These are phyloP conservation scores for Salvia hispanica DNA, from an alignment of 257 asterid genomes.

Conservation along the genomic window DNA sequence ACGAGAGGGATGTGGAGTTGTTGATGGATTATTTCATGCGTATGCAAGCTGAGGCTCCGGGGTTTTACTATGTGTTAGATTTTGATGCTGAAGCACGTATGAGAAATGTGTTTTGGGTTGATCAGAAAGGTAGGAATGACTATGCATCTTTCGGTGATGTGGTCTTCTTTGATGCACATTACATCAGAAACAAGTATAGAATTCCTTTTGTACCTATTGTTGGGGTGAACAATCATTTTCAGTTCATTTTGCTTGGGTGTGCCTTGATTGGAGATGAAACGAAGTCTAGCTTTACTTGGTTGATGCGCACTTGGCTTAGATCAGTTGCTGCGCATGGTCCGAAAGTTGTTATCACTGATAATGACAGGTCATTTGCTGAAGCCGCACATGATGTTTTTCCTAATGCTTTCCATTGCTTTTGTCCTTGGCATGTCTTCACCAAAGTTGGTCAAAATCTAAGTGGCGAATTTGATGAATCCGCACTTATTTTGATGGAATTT, in stretches of 20 bases:
- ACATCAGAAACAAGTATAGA: constrained; percentile 40
- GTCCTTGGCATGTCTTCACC: constrained; percentile 43
- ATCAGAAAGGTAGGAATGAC: constrained; percentile 45
- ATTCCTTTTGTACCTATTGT: constrained; percentile 49
- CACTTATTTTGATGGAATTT: constrained; percentile 34
- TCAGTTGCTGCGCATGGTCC: constrained; percentile 45
- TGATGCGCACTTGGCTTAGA: constrained; percentile 57
- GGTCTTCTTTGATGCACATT: constrained; percentile 48
- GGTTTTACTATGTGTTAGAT: constrained; percentile 45
- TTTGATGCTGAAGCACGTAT: constrained; percentile 38
- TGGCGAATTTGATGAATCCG: constrained; percentile 21
- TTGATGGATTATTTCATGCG: constrained; percentile 45
- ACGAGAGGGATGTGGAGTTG: constrained; percentile 37
- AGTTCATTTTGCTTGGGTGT: constrained; percentile 54
- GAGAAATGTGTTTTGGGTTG: constrained; percentile 50
- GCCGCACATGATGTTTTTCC: constrained; percentile 51
- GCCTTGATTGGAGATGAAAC: constrained; percentile 50
- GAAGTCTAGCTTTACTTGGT: constrained; percentile 40
- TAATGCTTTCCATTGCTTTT: constrained; percentile 42
- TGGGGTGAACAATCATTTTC: constrained; percentile 55
- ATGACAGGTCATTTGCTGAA: constrained; percentile 31
- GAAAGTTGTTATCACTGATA: constrained; percentile 44
- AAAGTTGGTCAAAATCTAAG: constrained; percentile 33
- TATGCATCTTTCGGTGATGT: constrained; percentile 50
- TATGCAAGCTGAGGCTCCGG: constrained; percentile 50